A percentile compares a stretch with the other conserved stretches of the same genome.
These are phyloP conservation scores for Metarhizium rileyi DNA, from an alignment of 2,329 filamentous ascomycete species.

Conservation along the genomic window DNA sequence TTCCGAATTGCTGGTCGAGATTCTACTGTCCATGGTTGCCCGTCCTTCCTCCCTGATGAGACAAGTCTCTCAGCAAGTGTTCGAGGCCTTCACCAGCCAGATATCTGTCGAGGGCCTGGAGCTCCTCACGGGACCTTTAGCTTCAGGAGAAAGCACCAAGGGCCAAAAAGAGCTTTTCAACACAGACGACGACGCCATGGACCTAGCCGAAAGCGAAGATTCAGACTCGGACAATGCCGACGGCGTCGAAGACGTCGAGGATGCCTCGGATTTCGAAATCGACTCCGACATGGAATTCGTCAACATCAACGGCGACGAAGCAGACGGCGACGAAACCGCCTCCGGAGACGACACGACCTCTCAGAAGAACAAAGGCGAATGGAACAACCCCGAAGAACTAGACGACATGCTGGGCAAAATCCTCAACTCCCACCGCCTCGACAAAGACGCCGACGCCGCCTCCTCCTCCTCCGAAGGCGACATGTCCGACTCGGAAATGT, in stretches of 20 bases:
- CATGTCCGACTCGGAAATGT: constrained; percentile 96
- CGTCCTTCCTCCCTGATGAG: constrained; percentile 77
- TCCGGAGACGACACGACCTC: constrained; percentile 22
- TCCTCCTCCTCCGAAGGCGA: constrained; percentile 58
- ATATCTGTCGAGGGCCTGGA: constrained; percentile 66
- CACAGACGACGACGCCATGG: constrained; percentile 51
- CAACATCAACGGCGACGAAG: constrained; percentile 29
- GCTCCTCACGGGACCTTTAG: constrained; percentile 56
- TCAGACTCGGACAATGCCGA: constrained; percentile 30
- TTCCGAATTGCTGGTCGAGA: constrained; percentile 72
- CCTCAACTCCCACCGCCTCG: constrained; percentile 59
- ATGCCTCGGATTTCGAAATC: constrained; percentile 36
- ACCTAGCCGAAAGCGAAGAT: constrained; percentile 34
- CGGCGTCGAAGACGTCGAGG: constrained; percentile 17
- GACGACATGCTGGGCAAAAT: constrained; percentile 70
- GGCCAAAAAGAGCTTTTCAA: constrained; percentile 84
- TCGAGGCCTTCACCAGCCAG: constrained; percentile 67
- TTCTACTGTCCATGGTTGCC: constrained; percentile 81
- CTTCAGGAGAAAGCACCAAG: constrained; percentile 68
- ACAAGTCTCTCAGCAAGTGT: constrained; percentile 80
- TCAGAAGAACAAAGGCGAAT: constrained; percentile 29
- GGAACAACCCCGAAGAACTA: constrained; percentile 40
- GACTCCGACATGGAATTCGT: constrained; percentile 31
- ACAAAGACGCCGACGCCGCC: constrained; percentile 47
- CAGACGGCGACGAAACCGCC: constrained; percentile 27